A percentile compares a stretch with the other conserved stretches of the same genome.
phyloP scores from a whole-genome alignment of 2,329 filamentous ascomycete genomes.

The Leptosphaerulina australis region DNA sequence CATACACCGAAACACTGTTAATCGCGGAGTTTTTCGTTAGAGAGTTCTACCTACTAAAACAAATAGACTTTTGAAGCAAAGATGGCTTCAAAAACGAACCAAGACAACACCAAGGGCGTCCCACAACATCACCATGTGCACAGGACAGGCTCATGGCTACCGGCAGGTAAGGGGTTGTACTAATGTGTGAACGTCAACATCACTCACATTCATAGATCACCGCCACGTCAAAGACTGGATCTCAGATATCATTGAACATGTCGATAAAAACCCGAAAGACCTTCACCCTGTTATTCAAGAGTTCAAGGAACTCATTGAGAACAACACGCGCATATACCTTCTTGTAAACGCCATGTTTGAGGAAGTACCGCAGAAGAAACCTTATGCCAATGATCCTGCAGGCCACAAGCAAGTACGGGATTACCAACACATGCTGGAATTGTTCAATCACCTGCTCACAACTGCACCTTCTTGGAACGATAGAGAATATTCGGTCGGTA shows the following conservation, averaged over 20 bases:
- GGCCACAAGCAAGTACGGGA: conserved; percentile 68
- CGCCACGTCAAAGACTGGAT: conserved; percentile 69
- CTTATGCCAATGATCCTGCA: conserved; percentile 66
- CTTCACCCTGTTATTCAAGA: conserved; percentile 67
- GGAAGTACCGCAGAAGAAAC: conserved; percentile 66
- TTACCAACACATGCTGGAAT: conserved; percentile 68
- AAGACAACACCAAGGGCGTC: conserved; percentile 22
- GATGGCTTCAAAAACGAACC: conserved; percentile 14
- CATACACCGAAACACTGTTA: background rate
- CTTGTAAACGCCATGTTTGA: conserved; percentile 71
- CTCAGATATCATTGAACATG: conserved; percentile 60
- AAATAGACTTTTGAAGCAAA: background rate
- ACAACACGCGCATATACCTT: conserved; percentile 68
- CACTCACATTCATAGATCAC: conserved; percentile 60
- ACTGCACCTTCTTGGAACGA: conserved; percentile 52
- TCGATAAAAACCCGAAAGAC: conserved; percentile 57
- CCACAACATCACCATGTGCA: conserved; percentile 29
- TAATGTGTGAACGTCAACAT: background rate
- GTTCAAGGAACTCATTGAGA: conserved; percentile 70
- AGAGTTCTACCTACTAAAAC: background rate
- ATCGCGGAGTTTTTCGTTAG: background rate
- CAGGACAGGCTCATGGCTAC: conserved; percentile 18
- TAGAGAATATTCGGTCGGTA: conserved; percentile 44
- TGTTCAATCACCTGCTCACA: conserved; percentile 64
- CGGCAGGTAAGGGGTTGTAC: background rate